Evolutionary conservation across 169 alveolate species (phyloP), one percentile per base, ranked within the genome.

Genomic region (Eimeria praecox): DNA sequence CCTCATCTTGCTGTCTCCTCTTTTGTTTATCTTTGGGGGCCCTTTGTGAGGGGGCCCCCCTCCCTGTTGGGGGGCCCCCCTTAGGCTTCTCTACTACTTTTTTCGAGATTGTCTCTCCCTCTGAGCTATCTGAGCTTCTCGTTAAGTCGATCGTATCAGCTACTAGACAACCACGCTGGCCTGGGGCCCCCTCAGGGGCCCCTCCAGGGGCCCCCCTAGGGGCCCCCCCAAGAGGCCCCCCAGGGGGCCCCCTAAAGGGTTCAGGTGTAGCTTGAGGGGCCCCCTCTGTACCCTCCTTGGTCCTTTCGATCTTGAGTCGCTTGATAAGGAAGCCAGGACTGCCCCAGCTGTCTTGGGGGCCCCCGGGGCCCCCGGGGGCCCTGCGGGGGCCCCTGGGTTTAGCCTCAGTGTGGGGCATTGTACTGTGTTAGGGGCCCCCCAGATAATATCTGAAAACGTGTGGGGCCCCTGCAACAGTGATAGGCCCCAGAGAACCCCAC

Each of bases 171-270:
- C 30, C 42, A 10, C 42, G n/a, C 42, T 71, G 22, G 73, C 8
- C 73, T 16, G 83, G 83, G 83, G 83, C 83, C 49, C 83, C n/a
- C 83, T 38, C 14, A n/a, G 73, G 73, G 73, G 73, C 83, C 83
- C 49, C 83, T 52, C 46, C 46, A 33, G 83, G 83, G 83, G 83
- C 83, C 49, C 83, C n/a, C 83, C 73, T 3, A n/a, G 73, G 73
- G 73, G 73, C 83, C 83, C 49, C 83, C 83, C 46, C 46, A 6
- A 6, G 46, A 52, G 54, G 40, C 73, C 73, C 73, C 12, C 33
- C 73, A 3, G 38, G 10, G 83, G 83, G 49, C 83, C 83, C 83
- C 49, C 38, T n/a, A 4, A 71, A 52, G 80, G 46, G n/a, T 42
- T 42, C 38, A 6, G 40, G 59, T 22, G 42, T 20, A 27, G 22